phyloP scores from a whole-genome alignment of 352 stramenopile genomes.

The Peronospora destructor region DNA sequence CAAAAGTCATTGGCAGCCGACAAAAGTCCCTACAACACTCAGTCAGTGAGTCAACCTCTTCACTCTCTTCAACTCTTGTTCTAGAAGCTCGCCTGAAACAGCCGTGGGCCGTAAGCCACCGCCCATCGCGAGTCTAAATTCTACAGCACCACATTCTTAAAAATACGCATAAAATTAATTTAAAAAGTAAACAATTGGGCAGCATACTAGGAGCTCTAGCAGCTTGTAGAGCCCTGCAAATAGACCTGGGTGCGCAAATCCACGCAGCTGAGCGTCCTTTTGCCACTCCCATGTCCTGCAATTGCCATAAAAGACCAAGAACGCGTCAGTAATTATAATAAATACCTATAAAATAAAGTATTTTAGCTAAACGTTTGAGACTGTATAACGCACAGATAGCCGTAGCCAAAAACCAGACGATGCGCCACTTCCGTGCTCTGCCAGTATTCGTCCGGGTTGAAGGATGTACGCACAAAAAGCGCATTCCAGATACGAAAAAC shows the following conservation, averaged over 20 bases:
- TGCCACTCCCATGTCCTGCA: slow-evolving; percentile 85
- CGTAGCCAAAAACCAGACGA: slow-evolving; percentile 80
- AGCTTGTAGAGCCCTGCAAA: slow-evolving; percentile 80
- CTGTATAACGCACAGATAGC: slow-evolving; percentile 49
- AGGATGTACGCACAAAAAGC: slow-evolving; percentile 78
- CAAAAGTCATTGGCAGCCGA: slow-evolving; percentile 69
- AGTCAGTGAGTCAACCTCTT: not conserved
- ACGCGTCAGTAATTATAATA: not conserved
- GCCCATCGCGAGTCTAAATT: slow-evolving; percentile 76
- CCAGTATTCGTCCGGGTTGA: slow-evolving; percentile 88
- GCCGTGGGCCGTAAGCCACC: slow-evolving; percentile 65
- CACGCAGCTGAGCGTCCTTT: slow-evolving; percentile 53
- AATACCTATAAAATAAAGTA: not conserved
- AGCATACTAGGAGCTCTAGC: slow-evolving; percentile 47
- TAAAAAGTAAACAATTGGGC: not conserved
- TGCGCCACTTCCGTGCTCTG: slow-evolving; percentile 85
- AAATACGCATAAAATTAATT: slow-evolving; percentile 5
- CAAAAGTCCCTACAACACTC: slow-evolving; percentile 37
- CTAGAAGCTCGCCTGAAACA: slow-evolving; percentile 47
- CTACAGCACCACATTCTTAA: slow-evolving; percentile 20
- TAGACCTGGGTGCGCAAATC: slow-evolving; percentile 68
- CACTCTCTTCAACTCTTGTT: too few relatives aligned
- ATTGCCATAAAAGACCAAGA: not conserved
- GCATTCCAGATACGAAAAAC: slow-evolving; percentile 74
- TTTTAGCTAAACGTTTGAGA: not conserved